These are phyloP conservation scores for Ramalina peruviana DNA, from an alignment of 495 filamentous ascomycete species.

Conservation along the genomic window DNA sequence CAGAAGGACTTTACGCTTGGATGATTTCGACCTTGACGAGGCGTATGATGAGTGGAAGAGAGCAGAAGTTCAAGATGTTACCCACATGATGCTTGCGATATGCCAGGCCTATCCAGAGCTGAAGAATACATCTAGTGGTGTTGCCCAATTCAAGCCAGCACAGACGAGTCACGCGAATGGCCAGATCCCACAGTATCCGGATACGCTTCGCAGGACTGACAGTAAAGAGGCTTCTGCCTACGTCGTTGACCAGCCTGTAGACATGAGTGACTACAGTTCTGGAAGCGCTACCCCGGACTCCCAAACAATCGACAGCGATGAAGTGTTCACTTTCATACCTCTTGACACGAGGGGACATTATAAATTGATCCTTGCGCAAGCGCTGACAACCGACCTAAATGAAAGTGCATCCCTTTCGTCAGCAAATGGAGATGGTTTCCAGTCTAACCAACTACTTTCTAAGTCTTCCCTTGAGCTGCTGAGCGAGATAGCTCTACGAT, in stretches of 20 bases:
- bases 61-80: constrained; percentile 64
- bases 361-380: constrained; percentile 60
- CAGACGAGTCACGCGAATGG: constrained; percentile 21
- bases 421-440: constrained; percentile 36
- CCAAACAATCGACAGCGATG: constrained; percentile 33
- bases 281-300: constrained; percentile 34
- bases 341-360: constrained; percentile 71
- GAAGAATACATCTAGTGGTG: constrained; percentile 41
- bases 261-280: constrained; percentile 57
- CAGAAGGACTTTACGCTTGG: constrained; percentile 57
- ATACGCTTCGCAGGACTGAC: constrained; percentile 41
- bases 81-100: constrained; percentile 85
- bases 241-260: constrained; percentile 62
- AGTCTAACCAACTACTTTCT: constrained; percentile 54
- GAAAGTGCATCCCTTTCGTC: constrained; percentile 40
- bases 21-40: constrained; percentile 86
- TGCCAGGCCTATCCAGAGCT: constrained; percentile 77
- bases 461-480: constrained; percentile 72
- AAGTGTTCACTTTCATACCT: constrained; percentile 74
- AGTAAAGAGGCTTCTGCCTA: constrained; percentile 38
- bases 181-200: constrained; percentile 40
- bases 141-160: constrained; percentile 37
- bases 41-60: constrained; percentile 85
- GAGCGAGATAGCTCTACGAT: constrained; percentile 71
- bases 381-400: constrained; percentile 52